Base-by-base conservation (phyloP, 1,284 basidiomycete genomes). In the Pterulicium gracile region DNA sequence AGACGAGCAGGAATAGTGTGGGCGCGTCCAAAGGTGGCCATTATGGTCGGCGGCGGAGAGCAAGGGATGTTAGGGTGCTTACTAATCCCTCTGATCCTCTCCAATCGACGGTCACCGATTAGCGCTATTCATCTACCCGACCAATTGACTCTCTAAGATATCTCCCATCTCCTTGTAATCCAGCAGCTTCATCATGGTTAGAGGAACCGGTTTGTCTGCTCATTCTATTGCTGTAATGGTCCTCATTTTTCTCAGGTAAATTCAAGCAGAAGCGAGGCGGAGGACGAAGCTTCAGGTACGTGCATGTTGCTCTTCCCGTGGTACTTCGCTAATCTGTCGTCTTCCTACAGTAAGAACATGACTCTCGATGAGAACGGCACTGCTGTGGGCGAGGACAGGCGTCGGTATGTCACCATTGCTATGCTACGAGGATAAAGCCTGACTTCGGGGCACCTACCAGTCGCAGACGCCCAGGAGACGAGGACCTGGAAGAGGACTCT, bases 1-100 rank as follows among this genome's bases (percentile, higher is more conserved):
- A 98, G 77, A 45, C 95, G 83, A 44, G 93, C 68, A 17, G 95
- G 94, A 61, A 98, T 97, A 46, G 90, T 97, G 43, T 84, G 36
- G 36, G 36, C 36, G 80, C 81, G 89, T 87, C 59, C 63, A 67
- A 65, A 68, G 46, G 53, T 45, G 15, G 47, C 44, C 44, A 42
- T 24, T 22, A 34, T 46, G n/a, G 19, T 36, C 44, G 44, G 19
- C 23, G 18, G 24, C 35, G 39, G 39, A 36, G n/a, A n/a, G n/a
- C n/a, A n/a, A n/a, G n/a, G 21, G 14, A 21, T 17, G 15, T 39
- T 7, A 10, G 36, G 36, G 15, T 5, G 36, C 4, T 17, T 39
- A 18, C 19, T 39, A 15, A 18, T 39, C 15, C 36, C 19, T 39
- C n/a, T 39, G n/a, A 4, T 39, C 5, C n/a, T 32, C 10, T 17